Evolutionary conservation across 352 stramenopile species (phyloP).

Genomic region (Phytophthora podocarpi): DNA sequence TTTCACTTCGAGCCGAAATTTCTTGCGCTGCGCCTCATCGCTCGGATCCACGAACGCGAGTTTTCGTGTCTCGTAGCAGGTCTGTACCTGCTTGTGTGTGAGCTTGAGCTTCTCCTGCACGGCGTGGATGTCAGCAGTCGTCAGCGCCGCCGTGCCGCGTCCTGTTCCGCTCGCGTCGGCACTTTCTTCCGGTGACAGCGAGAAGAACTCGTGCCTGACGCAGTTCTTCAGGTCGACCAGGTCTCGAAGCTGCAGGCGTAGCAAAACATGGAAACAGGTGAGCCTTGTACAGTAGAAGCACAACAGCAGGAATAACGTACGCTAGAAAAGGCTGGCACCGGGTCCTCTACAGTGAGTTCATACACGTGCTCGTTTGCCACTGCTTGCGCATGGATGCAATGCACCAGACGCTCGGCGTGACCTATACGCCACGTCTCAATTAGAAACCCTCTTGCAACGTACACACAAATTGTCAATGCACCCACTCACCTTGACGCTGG

Average conservation of each 20-base stretch:
- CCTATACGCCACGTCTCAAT: slow-evolving; percentile 32
- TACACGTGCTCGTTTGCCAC: slow-evolving; percentile 63
- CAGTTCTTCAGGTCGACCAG: slow-evolving; percentile 76
- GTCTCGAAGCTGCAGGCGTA: slow-evolving; percentile 60
- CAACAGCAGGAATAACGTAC: slow-evolving; percentile 34
- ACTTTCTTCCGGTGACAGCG: slow-evolving; percentile 34
- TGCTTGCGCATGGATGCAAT: slow-evolving; percentile 64
- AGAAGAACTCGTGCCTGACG: slow-evolving; percentile 65
- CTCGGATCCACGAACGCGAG: slow-evolving; percentile 52
- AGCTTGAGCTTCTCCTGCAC: slow-evolving; percentile 82
- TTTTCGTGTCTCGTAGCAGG: slow-evolving; percentile 82
- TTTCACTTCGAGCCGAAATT: slow-evolving; percentile 83
- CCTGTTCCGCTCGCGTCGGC: slow-evolving; percentile 21
- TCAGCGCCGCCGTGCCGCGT: slow-evolving; percentile 46
- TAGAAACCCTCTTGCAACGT: not conserved
- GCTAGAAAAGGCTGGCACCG: slow-evolving; percentile 73
- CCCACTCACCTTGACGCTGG: slow-evolving; percentile 73
- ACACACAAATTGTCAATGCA: not conserved
- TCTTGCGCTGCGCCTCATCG: slow-evolving; percentile 62
- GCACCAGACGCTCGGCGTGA: slow-evolving; percentile 76
- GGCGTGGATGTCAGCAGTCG: slow-evolving; percentile 53
- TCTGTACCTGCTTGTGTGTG: slow-evolving; percentile 78
- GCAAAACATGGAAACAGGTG: not conserved
- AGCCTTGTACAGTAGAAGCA: not conserved
- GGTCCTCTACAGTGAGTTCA: slow-evolving; percentile 87